A percentile compares a stretch with the other conserved stretches of the same genome.
phyloP scores from a whole-genome alignment of 495 filamentous ascomycete species.

The Penicillium odoratum region DNA sequence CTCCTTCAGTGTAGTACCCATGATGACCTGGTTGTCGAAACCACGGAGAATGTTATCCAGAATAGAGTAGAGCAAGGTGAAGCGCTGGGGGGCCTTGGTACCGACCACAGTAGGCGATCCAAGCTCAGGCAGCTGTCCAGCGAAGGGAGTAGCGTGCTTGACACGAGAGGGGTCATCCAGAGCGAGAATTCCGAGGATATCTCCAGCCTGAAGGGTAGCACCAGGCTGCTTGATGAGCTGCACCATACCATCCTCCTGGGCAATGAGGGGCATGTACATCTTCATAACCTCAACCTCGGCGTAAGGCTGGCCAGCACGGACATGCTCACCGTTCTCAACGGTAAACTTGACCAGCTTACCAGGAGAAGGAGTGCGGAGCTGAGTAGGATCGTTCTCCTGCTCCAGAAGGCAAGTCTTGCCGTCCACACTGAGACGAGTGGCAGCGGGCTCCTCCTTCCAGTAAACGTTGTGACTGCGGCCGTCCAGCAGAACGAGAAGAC shows the following conservation, averaged over 20 bases:
- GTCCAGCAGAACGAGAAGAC: constrained; percentile 84
- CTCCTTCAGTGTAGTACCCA: constrained; percentile 84
- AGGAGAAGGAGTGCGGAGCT: constrained; percentile 90
- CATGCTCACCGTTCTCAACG: constrained; percentile 94
- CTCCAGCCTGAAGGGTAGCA: constrained; percentile 94
- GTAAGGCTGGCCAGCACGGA: constrained; percentile 89
- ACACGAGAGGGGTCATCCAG: constrained; percentile 95
- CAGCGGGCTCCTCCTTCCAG: constrained; percentile 98
- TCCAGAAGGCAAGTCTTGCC: constrained; percentile 97
- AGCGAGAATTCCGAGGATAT: constrained; percentile 96
- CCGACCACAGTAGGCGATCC: constrained; percentile 84
- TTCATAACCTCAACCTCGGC: constrained; percentile 99
- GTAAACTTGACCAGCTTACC: constrained; percentile 99
- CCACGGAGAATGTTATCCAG: constrained; percentile 88
- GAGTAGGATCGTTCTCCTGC: constrained; percentile 98
- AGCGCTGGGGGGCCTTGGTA: constrained; percentile 88
- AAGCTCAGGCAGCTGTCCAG: constrained; percentile 84
- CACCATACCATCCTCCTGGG: constrained; percentile 96
- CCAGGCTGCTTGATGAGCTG: constrained; percentile 99
- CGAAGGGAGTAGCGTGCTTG: constrained; percentile 96
- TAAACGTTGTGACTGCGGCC: constrained; percentile 97
- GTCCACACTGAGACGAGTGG: constrained; percentile 93
- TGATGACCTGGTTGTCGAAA: constrained; percentile 97
- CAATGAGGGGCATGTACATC: constrained; percentile 99
- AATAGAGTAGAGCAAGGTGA: constrained; percentile 71